Percentiles rank a stretch among this genome's conserved stretches.
These are phyloP conservation scores for Backusella tuberculispora DNA, from an alignment of 192 early-diverging fungal genomes.

Conservation along the genomic window DNA sequence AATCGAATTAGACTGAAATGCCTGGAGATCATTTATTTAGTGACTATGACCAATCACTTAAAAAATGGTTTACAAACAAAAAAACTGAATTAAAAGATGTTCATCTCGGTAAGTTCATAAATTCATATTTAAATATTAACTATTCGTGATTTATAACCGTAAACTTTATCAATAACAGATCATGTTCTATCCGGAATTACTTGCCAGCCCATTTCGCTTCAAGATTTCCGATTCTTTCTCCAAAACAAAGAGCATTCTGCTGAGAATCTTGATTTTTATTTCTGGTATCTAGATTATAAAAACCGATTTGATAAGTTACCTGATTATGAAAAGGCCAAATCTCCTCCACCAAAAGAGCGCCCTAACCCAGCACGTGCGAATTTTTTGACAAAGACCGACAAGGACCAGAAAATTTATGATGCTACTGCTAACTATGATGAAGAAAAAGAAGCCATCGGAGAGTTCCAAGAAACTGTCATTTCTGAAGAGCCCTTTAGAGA, in stretches of 20 bases:
- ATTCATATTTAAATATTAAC: background rate
- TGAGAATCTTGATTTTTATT: conserved; percentile 38
- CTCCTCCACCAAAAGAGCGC: conserved; percentile 26
- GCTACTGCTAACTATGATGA: conserved; percentile 5
- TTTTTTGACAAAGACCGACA: conserved; percentile 8
- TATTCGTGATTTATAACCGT: background rate
- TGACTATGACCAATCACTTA: background rate
- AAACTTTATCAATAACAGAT: background rate
- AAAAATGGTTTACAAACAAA: conserved; percentile 17
- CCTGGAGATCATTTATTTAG: conserved; percentile 12
- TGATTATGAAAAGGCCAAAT: background rate
- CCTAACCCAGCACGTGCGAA: conserved; percentile 5
- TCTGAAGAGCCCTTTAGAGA: conserved; percentile 28
- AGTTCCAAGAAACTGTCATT: conserved; percentile 12
- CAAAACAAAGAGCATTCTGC: conserved; percentile 34
- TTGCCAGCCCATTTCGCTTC: conserved; percentile 30
- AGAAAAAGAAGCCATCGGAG: background rate
- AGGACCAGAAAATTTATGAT: conserved; percentile 1
- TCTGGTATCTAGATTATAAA: conserved; percentile 31
- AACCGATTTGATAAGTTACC: conserved; percentile 23
- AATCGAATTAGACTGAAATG: background rate
- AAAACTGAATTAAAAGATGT: conserved; percentile 26
- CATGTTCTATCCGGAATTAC: conserved; percentile 32
- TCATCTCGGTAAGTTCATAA: conserved; percentile 20
- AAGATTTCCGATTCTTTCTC: conserved; percentile 29